Base-by-base conservation (phyloP, 768 basidiomycete species). In the Agaricus blazei region DNA sequence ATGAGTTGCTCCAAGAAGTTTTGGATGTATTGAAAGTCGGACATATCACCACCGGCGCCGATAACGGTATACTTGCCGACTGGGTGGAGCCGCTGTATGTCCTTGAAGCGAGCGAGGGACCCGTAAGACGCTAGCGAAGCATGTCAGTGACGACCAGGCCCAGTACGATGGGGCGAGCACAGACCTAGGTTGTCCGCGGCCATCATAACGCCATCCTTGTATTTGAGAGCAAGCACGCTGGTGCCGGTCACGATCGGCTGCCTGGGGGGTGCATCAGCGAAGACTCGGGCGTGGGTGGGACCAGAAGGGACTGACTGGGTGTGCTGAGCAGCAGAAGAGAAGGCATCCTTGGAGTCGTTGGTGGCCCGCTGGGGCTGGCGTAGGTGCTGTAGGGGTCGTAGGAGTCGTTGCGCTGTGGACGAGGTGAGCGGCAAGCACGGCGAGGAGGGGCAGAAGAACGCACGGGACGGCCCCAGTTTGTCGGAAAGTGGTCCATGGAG, bases 231-330 rank as follows among this genome's bases (percentile, higher is more conserved):
- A 34, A 99, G 80, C 4, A 99, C 93, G 54, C 88, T 91, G n/a
- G 96, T 95, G 56, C 96, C 97, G 0, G 96, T 98, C 8, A 98
- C 93, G 58, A 98, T 86, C 9, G 97, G 97, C 64, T 94, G 89
- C 65, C 91, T 93, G 43, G 26, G 42, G 12, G 42, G 11, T n/a
- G 43, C 6, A 44, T 54, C 9, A 59, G 50, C 3, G 6, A 19
- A 4, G 11, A 1, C 3, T 9, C 24, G n/a, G 2, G n/a, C 2
- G 4, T 46, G 29, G 1, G 44, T 34, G 2, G 34, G 7, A 34
- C 8, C 34, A 34, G 34, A 7, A 8, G 24, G 8, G 9, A 68
- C 80, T 31, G 48, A 91, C 90, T 93, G 92, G 28, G 94, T 98
- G 59, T 73, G 87, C 64, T 93, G 85, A 0, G 92, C 80, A 38